Conservation (phyloP, 768 basidiomycete genomes). For the Lactarius hatsudake region DNA sequence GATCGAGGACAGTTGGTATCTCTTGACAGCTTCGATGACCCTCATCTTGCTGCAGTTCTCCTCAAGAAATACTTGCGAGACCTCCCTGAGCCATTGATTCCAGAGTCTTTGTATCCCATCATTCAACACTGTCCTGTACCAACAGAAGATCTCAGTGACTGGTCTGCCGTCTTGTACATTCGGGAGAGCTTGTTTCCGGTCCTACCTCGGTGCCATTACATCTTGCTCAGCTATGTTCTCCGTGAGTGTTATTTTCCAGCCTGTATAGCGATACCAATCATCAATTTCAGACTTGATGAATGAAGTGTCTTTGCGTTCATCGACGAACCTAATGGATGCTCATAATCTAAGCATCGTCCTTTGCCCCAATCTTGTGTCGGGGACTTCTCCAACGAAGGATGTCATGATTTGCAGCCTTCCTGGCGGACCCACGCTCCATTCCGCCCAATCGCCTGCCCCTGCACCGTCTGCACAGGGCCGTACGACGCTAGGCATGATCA, state of each 20-base stretch:
- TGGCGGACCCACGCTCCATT: constrained; percentile 42
- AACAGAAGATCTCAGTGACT: constrained; percentile 50
- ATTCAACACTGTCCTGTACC: constrained; percentile 67
- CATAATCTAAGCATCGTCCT: constrained; percentile 79
- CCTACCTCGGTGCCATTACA: constrained; percentile 68
- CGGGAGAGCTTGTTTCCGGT: constrained; percentile 65
- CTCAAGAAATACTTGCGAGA: constrained; percentile 85
- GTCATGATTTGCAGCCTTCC: constrained; percentile 71
- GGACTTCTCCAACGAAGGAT: constrained; percentile 65
- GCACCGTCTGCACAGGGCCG: constrained; percentile 42
- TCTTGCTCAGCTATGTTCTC: constrained; percentile 62
- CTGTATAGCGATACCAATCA: not conserved
- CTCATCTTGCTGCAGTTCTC: constrained; percentile 79
- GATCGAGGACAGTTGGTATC: constrained; percentile 82
- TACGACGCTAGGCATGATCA: constrained; percentile 66
- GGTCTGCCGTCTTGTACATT: constrained; percentile 60
- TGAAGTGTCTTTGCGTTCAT: constrained; percentile 67
- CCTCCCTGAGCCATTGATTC: constrained; percentile 75
- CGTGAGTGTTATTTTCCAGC: constrained; percentile 21
- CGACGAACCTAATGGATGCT: constrained; percentile 76
- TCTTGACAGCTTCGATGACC: constrained; percentile 69
- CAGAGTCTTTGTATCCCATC: constrained; percentile 60
- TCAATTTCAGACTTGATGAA: constrained; percentile 65
- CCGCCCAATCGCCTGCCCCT: constrained; percentile 30
- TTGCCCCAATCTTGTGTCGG: constrained; percentile 73